These are phyloP conservation scores for Botryotinia narcissicola DNA, from an alignment of 2,329 filamentous ascomycete genomes.

Conservation along the genomic window DNA sequence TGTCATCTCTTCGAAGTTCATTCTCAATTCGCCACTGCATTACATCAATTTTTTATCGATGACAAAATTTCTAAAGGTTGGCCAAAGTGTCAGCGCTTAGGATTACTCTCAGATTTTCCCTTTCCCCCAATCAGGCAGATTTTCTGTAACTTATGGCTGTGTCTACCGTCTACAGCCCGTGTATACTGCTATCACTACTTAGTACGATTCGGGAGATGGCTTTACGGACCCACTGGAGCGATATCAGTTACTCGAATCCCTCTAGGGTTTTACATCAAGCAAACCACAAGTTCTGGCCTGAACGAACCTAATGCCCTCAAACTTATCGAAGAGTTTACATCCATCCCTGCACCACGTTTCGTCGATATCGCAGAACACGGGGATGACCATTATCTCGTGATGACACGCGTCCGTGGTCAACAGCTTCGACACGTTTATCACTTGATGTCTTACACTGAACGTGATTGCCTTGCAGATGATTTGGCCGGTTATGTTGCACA, in stretches of 20 bases:
- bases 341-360: not conserved
- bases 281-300: not conserved
- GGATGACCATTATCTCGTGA: not conserved
- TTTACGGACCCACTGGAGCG: not conserved
- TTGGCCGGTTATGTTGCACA: not conserved
- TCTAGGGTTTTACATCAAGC: not conserved
- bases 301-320: not conserved
- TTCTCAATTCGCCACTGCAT: not conserved
- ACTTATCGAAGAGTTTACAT: not conserved
- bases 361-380: not conserved
- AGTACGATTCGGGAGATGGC: not conserved
- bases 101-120: not conserved
- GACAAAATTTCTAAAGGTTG: not conserved
- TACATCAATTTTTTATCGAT: not conserved
- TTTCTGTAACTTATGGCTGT: not conserved
- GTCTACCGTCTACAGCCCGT: too few relatives aligned
- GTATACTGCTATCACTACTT: not conserved
- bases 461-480: not conserved
- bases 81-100: not conserved
- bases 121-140: not conserved
- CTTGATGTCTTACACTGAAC: not conserved
- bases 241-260: not conserved
- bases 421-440: not conserved
- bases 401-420: not conserved
- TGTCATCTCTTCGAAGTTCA: not conserved